These are phyloP conservation scores for Trichoderma sp. DNA, from an alignment of 2,329 filamentous ascomycete genomes.

Conservation along the genomic window DNA sequence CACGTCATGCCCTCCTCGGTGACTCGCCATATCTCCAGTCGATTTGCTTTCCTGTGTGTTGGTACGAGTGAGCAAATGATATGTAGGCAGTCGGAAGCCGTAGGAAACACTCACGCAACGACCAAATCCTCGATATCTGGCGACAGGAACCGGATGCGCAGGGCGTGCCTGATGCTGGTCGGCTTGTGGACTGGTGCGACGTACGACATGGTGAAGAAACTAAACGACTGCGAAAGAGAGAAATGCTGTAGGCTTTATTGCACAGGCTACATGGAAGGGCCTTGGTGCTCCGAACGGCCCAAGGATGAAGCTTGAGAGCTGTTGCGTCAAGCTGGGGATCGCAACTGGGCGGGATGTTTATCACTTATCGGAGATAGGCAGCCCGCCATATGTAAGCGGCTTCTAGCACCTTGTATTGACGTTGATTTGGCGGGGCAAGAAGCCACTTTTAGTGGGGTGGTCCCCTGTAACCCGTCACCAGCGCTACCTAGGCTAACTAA, in stretches of 20 bases:
- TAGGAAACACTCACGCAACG: slow-evolving; percentile 65
- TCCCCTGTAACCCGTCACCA: neutral
- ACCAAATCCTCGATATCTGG: slow-evolving; percentile 77
- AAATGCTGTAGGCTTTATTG: neutral
- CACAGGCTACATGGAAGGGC: slow-evolving; percentile 28
- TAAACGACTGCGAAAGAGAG: neutral
- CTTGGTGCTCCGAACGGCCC: neutral
- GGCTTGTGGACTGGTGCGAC: slow-evolving; percentile 89
- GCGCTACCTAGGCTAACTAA: neutral
- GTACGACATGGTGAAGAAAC: slow-evolving; percentile 70
- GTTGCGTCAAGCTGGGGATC: neutral
- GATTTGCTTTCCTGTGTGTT: slow-evolving; percentile 68
- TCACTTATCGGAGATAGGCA: slow-evolving; percentile 17
- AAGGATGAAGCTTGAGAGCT: slow-evolving; percentile 5
- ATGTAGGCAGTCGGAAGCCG: neutral
- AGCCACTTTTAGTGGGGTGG: slow-evolving; percentile 24
- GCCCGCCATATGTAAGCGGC: slow-evolving; percentile 25
- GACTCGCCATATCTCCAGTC: slow-evolving; percentile 77
- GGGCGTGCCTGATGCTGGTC: slow-evolving; percentile 84
- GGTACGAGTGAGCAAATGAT: neutral
- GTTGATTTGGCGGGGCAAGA: slow-evolving; percentile 21
- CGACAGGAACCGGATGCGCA: slow-evolving; percentile 74
- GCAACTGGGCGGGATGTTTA: neutral
- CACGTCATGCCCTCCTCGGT: slow-evolving; percentile 63
- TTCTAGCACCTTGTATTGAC: slow-evolving; percentile 6